These are phyloP conservation scores for Theileria parva DNA, from an alignment of 169 alveolate genomes.

Conservation along the genomic window DNA sequence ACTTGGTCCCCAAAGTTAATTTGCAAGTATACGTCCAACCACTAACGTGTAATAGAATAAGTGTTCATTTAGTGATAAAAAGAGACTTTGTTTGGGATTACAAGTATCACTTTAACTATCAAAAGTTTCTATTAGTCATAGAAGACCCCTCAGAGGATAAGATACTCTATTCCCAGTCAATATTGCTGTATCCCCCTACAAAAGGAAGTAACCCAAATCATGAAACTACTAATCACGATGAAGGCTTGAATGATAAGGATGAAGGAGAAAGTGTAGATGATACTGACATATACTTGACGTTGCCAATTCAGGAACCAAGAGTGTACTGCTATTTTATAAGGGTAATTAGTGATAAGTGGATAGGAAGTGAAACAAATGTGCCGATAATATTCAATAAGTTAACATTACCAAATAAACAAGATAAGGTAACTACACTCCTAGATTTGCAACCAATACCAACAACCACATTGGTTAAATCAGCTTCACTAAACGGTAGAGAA, in stretches of 20 bases:
- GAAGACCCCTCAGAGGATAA: constrained; percentile 96
- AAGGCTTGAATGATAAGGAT: constrained; percentile 54
- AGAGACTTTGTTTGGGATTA: constrained; percentile 96
- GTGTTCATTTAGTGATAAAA: constrained; percentile 88
- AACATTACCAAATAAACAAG: constrained; percentile 89
- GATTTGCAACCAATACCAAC: constrained; percentile 93
- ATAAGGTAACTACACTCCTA: constrained; percentile 92
- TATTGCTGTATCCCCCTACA: constrained; percentile 62
- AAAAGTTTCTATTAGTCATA: constrained; percentile 94
- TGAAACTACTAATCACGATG: neutral
- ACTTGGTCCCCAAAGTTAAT: constrained; percentile 91
- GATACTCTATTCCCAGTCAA: constrained; percentile 91
- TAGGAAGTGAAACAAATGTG: constrained; percentile 74
- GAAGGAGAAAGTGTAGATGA: constrained; percentile 56
- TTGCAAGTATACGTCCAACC: constrained; percentile 95
- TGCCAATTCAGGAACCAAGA: constrained; percentile 95
- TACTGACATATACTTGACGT: constrained; percentile 88
- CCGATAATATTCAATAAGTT: constrained; percentile 71
- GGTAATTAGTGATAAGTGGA: constrained; percentile 92
- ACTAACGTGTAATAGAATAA: constrained; percentile 91
- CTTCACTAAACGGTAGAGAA: constrained; percentile 18
- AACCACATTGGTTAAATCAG: constrained; percentile 42
- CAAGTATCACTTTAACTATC: constrained; percentile 90
- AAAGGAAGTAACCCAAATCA: neutral
- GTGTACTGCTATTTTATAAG: constrained; percentile 95